A percentile compares a stretch with the other conserved stretches of the same genome.
These are phyloP conservation scores for Arthrinium puccinioides DNA, from an alignment of 2,329 filamentous ascomycete species.

Conservation along the genomic window DNA sequence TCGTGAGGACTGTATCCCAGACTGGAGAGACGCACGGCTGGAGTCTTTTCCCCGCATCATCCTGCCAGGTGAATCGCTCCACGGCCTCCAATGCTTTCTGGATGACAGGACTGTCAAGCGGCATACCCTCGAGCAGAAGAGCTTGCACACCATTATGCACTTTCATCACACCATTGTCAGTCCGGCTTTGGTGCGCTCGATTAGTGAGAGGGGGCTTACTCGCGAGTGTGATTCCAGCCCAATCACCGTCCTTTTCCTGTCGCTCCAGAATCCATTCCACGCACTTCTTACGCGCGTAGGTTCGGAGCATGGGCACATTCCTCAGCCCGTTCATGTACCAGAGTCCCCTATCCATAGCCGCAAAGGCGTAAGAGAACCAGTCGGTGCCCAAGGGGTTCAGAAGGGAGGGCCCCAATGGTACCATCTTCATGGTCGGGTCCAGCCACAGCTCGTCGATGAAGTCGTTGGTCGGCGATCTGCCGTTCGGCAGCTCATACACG, in stretches of 20 bases:
- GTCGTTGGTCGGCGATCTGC: constrained; percentile 8
- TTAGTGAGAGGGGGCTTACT: too few relatives aligned
- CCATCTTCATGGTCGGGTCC: constrained; percentile 9
- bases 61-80: constrained; percentile 17
- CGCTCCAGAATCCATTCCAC: constrained; percentile 23
- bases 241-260: constrained; percentile 21
- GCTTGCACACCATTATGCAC: constrained; percentile 19
- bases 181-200: too few relatives aligned
- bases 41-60: constrained; percentile 19
- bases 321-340: not conserved
- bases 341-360: not conserved
- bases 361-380: not conserved
- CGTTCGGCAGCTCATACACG: constrained; percentile 19
- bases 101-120: constrained; percentile 12
- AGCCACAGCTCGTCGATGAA: constrained; percentile 26
- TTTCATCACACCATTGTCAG: too few relatives aligned
- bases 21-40: constrained; percentile 20
- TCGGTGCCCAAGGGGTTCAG: not conserved
- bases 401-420: constrained; percentile 1
- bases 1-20: constrained; percentile 27
- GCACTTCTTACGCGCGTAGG: constrained; percentile 12
- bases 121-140: constrained; percentile 21
- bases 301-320: not conserved
- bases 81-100: constrained; percentile 16
- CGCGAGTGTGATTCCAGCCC: constrained; percentile 21